phyloP scores from a whole-genome alignment of 805 yeast species.

The Sungouiozyma ichnusensis region DNA sequence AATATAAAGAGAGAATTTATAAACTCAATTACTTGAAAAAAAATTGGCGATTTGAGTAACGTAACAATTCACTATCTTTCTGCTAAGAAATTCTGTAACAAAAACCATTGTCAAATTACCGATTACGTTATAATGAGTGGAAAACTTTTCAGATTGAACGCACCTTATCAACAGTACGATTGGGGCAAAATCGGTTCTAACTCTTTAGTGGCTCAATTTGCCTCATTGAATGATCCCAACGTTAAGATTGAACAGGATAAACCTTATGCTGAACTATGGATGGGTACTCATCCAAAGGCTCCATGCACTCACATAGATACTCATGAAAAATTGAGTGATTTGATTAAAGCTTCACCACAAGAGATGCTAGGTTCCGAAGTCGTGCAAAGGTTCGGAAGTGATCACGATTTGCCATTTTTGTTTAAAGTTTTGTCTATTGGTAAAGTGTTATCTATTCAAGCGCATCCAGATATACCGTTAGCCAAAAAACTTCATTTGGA shows the following conservation, averaged over 20 bases:
- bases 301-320: slow-evolving; percentile 56
- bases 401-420: slow-evolving; percentile 73
- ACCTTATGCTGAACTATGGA: slow-evolving; percentile 98
- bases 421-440: slow-evolving; percentile 90
- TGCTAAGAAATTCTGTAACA: no score
- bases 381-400: slow-evolving; percentile 53
- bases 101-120: neutral
- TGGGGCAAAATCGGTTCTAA: slow-evolving; percentile 81
- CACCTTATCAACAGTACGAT: slow-evolving; percentile 69
- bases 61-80: no score
- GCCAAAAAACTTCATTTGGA: slow-evolving; percentile 63
- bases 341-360: slow-evolving; percentile 51
- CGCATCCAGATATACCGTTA: slow-evolving; percentile 89
- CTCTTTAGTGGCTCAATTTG: slow-evolving; percentile 86
- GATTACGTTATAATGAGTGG: slow-evolving; percentile 10
- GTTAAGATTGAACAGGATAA: slow-evolving; percentile 55
- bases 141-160: slow-evolving; percentile 32
- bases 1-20: no score
- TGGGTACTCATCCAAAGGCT: slow-evolving; percentile 95
- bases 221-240: slow-evolving; percentile 54
- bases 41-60: no score
- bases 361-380: slow-evolving; percentile 48
- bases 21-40: no score
- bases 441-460: slow-evolving; percentile 91
- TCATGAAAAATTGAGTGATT: slow-evolving; percentile 54